phyloP scores from a whole-genome alignment of 306 rosid genomes.

The Cucurbita argyrosperma region DNA sequence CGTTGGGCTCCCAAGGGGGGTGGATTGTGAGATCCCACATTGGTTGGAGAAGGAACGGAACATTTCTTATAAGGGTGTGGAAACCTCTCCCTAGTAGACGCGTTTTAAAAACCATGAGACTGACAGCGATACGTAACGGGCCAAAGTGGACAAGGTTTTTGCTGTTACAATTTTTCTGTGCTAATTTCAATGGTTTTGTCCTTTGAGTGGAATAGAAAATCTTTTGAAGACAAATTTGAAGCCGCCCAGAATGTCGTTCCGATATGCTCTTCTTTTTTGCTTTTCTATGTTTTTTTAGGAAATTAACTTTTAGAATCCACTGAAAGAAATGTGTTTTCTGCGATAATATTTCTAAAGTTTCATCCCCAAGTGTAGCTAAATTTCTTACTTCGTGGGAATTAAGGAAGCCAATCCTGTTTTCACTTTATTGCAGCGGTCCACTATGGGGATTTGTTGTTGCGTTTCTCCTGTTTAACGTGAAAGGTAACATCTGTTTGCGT shows the following conservation, averaged over 20 bases:
- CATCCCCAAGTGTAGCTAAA: neutral
- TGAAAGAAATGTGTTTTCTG: neutral
- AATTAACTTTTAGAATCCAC: neutral
- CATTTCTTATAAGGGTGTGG: no score
- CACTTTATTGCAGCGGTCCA: conserved; percentile 48
- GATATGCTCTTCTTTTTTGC: neutral
- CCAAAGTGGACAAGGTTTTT: no score
- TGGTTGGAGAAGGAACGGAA: no score
- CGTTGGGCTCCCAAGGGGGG: no score
- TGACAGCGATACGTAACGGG: no score
- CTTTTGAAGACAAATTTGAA: neutral
- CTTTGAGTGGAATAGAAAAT: neutral
- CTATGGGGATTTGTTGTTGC: conserved; percentile 96
- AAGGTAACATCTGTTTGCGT: conserved; percentile 27
- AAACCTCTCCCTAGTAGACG: no score
- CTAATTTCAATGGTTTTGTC: neutral
- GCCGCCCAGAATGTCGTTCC: neutral
- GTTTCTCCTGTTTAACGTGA: conserved; percentile 83
- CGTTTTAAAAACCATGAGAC: no score
- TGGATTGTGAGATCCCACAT: no score
- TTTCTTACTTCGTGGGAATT: neutral
- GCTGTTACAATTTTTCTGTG: neutral
- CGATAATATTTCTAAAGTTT: neutral
- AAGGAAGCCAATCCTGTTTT: neutral
- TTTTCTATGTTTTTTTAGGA: neutral